Evolutionary conservation across 164 flowering plant species (phyloP), one percentile per base, ranked within the genome.

Genomic region (Aristolochia californica): DNA sequence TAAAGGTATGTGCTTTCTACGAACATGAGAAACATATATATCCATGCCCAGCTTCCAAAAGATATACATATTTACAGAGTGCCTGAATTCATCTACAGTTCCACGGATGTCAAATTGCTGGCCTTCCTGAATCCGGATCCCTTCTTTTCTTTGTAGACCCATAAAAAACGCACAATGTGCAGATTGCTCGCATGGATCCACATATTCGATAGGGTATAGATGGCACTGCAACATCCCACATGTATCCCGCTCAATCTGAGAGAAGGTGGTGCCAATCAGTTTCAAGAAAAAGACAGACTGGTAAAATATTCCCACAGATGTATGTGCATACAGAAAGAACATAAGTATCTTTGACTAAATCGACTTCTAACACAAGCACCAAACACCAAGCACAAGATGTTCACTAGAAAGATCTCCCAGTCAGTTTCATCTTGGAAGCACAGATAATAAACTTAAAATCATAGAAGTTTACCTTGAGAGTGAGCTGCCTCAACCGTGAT

Each of bases 241-340:
- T n/a, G 97, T 94, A 62, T 90, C 99, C 21, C 99, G 73, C 70
- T 94, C 99, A 58, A 94, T 90, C 99, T 94, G 84, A 72, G n/a
- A n/a, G n/a, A n/a, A n/a, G n/a, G n/a, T n/a, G n/a, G n/a, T n/a
- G n/a, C n/a, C n/a, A n/a, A n/a, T n/a, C n/a, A n/a, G n/a, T n/a
- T n/a, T n/a, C n/a, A n/a, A n/a, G n/a, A n/a, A n/a, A n/a, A n/a
- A n/a, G n/a, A n/a, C n/a, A n/a, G n/a, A n/a, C n/a, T n/a, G n/a
- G n/a, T n/a, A n/a, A n/a, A n/a, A n/a, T n/a, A n/a, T n/a, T n/a
- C n/a, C n/a, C n/a, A n/a, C n/a, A n/a, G n/a, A n/a, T n/a, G n/a
- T n/a, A n/a, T n/a, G n/a, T n/a, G n/a, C n/a, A n/a, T n/a, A 28
- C n/a, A n/a, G n/a, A n/a, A n/a, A n/a, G n/a, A n/a, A n/a, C n/a